Conservation (phyloP, 169 alveolate genomes). For the Plasmodium gaboni region DNA sequence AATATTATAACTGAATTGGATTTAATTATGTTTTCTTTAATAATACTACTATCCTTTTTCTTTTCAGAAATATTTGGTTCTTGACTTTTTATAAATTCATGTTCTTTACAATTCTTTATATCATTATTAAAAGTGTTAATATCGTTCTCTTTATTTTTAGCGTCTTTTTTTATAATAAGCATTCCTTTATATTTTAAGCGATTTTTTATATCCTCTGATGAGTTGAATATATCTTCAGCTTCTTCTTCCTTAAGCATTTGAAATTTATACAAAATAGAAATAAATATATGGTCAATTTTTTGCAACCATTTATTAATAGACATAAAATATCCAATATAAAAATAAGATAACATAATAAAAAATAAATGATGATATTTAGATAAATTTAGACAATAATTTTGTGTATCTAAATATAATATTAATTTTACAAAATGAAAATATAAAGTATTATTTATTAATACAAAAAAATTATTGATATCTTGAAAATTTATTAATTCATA, state of each 20-base stretch:
- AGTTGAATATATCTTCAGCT: too few species aligned
- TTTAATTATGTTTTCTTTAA: too few species aligned
- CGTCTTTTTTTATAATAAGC: too few species aligned
- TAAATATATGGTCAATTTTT: neutral
- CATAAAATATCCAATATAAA: slow-evolving; percentile 60
- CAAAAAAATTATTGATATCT: slow-evolving; percentile 5
- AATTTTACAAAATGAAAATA: slow-evolving; percentile 53
- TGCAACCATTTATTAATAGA: neutral
- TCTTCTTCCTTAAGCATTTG: neutral
- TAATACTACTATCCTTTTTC: too few species aligned
- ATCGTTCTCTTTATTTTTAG: too few species aligned
- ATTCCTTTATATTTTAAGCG: too few species aligned
- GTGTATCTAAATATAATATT: slow-evolving; percentile 12
- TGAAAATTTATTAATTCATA: slow-evolving; percentile 38
- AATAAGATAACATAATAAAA: slow-evolving; percentile 67
- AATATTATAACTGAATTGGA: too few species aligned
- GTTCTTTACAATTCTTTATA: too few species aligned
- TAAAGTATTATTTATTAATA: slow-evolving; percentile 45
- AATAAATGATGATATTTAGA: slow-evolving; percentile 26
- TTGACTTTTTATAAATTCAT: too few species aligned
- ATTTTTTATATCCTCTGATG: too few species aligned
- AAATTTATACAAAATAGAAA: neutral
- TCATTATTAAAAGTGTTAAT: too few species aligned
- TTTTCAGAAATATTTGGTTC: too few species aligned
- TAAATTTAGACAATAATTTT: slow-evolving; percentile 3